Evolutionary conservation across 139 green algal genomes (phyloP).

Genomic region (Chlamydomonas incerta): DNA sequence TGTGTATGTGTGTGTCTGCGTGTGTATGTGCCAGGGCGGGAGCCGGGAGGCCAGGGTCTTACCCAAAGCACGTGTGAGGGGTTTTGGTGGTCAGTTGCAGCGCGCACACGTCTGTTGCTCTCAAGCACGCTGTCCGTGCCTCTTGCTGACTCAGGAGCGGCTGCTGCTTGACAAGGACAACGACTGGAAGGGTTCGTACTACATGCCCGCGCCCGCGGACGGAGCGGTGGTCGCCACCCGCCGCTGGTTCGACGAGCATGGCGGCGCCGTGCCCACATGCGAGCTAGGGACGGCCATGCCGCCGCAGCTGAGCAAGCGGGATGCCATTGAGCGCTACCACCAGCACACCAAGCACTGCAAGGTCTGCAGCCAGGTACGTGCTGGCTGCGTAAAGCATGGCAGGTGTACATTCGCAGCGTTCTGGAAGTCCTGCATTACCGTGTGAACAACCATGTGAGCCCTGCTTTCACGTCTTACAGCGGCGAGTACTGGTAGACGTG

Average conservation of each 20-base stretch:
- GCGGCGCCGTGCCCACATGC: constrained; percentile 40
- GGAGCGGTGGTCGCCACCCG: constrained; percentile 6
- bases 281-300: constrained; percentile 17
- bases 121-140: too few relatives aligned
- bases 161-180: not conserved
- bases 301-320: constrained; percentile 34
- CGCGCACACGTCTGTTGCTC: too few relatives aligned
- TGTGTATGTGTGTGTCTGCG: too few relatives aligned
- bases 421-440: too few relatives aligned
- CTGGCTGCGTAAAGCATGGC: too few relatives aligned
- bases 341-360: constrained; percentile 47
- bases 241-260: constrained; percentile 33
- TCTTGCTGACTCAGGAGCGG: constrained; percentile 10
- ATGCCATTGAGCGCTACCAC: constrained; percentile 35
- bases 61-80: too few relatives aligned
- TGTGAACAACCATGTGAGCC: too few relatives aligned
- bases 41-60: not conserved
- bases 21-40: too few relatives aligned
- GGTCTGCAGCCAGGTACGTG: constrained; percentile 15
- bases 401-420: too few relatives aligned
- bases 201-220: constrained; percentile 46
- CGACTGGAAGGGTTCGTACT: constrained; percentile 32
- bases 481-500: too few relatives aligned
- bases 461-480: too few relatives aligned
- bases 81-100: too few relatives aligned